Evolutionary conservation across 129 eudicot species (phyloP).

Genomic region (sunflower (Helianthus annuus)): DNA sequence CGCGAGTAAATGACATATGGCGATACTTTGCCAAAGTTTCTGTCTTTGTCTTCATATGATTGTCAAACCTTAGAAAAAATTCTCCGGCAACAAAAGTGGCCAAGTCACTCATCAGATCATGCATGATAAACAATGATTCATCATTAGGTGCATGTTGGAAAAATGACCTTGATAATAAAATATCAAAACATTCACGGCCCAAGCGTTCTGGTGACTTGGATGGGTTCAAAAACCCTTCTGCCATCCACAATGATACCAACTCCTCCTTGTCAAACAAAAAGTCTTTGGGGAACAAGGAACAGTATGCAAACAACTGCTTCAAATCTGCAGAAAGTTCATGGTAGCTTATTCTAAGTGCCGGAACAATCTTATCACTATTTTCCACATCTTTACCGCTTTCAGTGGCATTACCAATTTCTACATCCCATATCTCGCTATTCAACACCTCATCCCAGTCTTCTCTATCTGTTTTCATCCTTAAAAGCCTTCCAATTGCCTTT

Average conservation of each 20-base stretch:
- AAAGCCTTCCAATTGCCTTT: constrained; percentile 30
- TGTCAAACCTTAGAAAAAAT: not conserved
- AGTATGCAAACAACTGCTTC: constrained; percentile 2
- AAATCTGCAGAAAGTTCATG: not conserved
- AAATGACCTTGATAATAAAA: constrained; percentile 2
- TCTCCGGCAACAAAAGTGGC: not conserved
- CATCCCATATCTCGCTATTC: not conserved
- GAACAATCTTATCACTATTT: not conserved
- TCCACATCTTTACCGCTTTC: too few relatives aligned
- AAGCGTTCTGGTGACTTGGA: not conserved
- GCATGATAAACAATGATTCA: not conserved
- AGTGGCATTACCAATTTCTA: not conserved
- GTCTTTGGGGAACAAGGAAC: constrained; percentile 11
- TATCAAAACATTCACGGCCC: not conserved
- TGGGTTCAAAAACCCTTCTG: constrained; percentile 1
- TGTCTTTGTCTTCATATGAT: not conserved
- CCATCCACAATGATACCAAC: constrained; percentile 6
- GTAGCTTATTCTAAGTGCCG: not conserved
- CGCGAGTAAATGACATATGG: not conserved
- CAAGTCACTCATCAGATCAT: not conserved
- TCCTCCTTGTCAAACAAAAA: not conserved
- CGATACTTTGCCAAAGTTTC: not conserved
- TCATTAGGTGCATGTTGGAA: constrained; percentile 4
- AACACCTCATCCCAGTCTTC: constrained; percentile 6
- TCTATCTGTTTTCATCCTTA: constrained; percentile 2